Base-by-base conservation (phyloP, 2,329 filamentous ascomycete species). In the Trichophyton mentagrophytes region DNA sequence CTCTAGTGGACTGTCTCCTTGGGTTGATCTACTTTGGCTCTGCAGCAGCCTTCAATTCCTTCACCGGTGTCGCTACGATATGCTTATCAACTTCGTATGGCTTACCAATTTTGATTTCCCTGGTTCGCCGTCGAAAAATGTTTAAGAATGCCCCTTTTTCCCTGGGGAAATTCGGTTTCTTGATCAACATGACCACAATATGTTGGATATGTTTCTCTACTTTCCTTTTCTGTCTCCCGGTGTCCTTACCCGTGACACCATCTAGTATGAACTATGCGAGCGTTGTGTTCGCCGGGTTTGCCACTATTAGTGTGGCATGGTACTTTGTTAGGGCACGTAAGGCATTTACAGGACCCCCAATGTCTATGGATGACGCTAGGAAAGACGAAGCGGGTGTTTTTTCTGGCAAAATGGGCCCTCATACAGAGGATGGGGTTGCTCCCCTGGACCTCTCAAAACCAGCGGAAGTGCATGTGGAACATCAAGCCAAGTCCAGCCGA, bases 1-100 rank as follows among this genome's bases (percentile, higher is more conserved):
- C 86, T 0, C 69, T 78, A 0, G 82, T 91, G 49, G 84, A 88
- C 70, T 87, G 83, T 65, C 74, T 90, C 9, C 79, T 91, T 0
- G 88, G 87, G 0, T 79, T 88, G 65, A 90, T 91, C 71, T 91
- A 89, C 75, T 89, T 91, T 65, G 88, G 88, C 8, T 88, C 85
- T 1, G 81, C 82, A 0, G 86, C 87, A 0, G 88, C 88, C 0
- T 91, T 91, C 76, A 87, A 86, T 76, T 85, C 84, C 8, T 90
- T 91, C 72, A 90, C 87, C 0, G 87, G 87, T 30, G 87, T 90
- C 0, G 88, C 87, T 1, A 90, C 87, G 3, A 90, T 91, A 69
- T 90, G 87, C 65, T 80, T 91, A 0, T 86, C 84, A 0, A 84
- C 85, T 3, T 89, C 86, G 0, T 91, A 91, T 70, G 87, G 85